These are phyloP conservation scores for Neurospora crassa DNA, from an alignment of 2,329 filamentous ascomycete genomes.

Conservation along the genomic window DNA sequence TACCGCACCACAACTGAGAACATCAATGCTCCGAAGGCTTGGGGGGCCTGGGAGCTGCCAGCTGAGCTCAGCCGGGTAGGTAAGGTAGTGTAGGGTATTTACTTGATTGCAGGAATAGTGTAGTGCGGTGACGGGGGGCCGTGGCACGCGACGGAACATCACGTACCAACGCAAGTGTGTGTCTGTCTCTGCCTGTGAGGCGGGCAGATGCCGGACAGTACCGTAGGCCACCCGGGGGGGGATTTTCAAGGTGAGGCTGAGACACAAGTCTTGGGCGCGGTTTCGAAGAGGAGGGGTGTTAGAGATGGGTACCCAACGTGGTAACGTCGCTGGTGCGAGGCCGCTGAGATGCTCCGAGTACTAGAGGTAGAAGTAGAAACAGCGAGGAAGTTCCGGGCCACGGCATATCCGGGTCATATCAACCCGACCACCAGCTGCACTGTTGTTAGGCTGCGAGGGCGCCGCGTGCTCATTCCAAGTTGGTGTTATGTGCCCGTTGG, in stretches of 20 bases:
- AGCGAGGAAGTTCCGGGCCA: not conserved
- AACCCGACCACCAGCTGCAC: not conserved
- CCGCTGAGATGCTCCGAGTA: not conserved
- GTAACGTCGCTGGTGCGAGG: not conserved
- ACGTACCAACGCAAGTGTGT: not conserved
- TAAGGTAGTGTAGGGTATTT: not conserved
- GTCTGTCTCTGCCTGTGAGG: not conserved
- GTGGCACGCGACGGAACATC: not conserved
- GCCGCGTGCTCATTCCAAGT: not conserved
- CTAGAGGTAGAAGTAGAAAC: not conserved
- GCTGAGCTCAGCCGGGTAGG: not conserved
- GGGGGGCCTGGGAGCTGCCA: not conserved
- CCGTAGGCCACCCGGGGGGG: not conserved
- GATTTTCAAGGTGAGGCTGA: not conserved
- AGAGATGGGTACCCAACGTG: not conserved
- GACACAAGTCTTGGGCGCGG: not conserved
- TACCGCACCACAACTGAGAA: not conserved
- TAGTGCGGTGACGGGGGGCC: not conserved
- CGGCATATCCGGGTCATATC: not conserved
- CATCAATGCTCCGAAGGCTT: not conserved
- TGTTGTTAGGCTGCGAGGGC: not conserved
- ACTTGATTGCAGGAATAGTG: not conserved
- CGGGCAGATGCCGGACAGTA: not conserved
- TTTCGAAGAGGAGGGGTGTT: not conserved
- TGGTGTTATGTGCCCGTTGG: not conserved